Base-by-base conservation (phyloP, 1,284 basidiomycete genomes). In the Malassezia restricta region DNA sequence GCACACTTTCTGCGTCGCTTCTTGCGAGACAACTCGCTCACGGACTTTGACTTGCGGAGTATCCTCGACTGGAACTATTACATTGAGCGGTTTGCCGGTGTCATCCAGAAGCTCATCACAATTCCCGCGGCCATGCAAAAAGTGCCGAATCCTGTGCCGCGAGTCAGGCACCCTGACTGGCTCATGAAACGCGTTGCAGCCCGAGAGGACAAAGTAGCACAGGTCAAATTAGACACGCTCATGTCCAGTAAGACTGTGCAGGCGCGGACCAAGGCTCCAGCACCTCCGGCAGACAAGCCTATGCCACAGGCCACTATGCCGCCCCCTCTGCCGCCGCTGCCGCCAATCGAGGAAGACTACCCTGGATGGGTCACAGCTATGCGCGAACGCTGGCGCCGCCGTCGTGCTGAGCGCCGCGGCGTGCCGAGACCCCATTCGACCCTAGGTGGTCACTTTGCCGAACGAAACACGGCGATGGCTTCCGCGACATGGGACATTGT, bases 51-150 rank as follows among this genome's bases (percentile, higher is more conserved):
- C 54, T 77, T 99, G 47, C 83, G 94, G 12, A 84, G 85, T 8
- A 95, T 99, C 63, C 79, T 99, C 59, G 94, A 99, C 74, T 99
- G 94, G 94, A 80, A 83, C 28, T 99, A 99, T 75, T 99, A 98
- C 76, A 94, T 95, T 66, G 94, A 98, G 69, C 85, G 94, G 24
- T 77, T 99, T 32, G 94, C 94, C 8, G 92, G 90, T 1, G 94
- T 98, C 61, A 91, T 99, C 56, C 94, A 98, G 76, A 99, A 99
- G 72, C 79, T 99, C 49, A 98, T 99, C 75, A 99, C 94, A 3
- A 99, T 99, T 64, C 94, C 94, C 7, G 94, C 94, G 5, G 94
- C 94, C 0, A 86, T 98, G 82, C 94, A 99, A 74, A 91, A 91
- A 68, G 87, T 99, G 35, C 75, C 85, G 8, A 99, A 99, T 70